These are phyloP conservation scores for Morella rubra DNA, from an alignment of 306 rosid genomes.

Conservation along the genomic window DNA sequence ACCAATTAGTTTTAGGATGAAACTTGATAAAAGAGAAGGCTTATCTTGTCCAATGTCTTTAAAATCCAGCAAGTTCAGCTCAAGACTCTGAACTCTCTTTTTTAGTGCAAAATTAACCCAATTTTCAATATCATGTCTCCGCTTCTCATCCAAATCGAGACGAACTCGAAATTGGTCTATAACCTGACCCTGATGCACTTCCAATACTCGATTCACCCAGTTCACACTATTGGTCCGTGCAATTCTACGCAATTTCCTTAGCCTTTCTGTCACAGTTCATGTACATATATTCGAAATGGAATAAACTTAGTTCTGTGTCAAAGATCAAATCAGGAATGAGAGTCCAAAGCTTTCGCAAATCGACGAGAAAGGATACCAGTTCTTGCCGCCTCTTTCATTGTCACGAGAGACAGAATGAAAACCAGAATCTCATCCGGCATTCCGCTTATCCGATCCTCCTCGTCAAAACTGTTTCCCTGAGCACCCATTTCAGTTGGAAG, in stretches of 20 bases:
- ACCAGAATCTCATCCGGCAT: conserved; percentile 18
- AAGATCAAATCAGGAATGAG: conserved; percentile 10
- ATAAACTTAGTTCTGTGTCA: neutral
- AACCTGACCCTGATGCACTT: neutral
- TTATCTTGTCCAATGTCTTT: too few relatives aligned
- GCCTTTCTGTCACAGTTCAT: too few relatives aligned
- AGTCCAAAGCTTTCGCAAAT: conserved; percentile 6
- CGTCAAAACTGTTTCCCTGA: neutral
- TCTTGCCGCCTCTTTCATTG: conserved; percentile 12
- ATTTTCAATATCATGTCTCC: neutral
- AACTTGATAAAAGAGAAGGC: too few relatives aligned
- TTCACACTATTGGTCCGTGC: neutral
- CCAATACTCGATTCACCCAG: conserved; percentile 1
- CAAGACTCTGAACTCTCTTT: conserved; percentile 1
- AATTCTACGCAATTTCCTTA: too few relatives aligned
- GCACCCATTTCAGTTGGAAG: too few relatives aligned
- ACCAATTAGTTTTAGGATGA: too few relatives aligned
- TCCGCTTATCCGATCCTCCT: neutral
- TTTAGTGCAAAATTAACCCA: conserved; percentile 10
- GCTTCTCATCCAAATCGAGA: neutral
- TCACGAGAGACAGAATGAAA: conserved; percentile 1
- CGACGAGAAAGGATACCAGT: conserved; percentile 7
- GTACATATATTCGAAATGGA: neutral
- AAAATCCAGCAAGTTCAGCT: neutral
- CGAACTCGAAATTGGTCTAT: conserved; percentile 4